Percentiles rank a stretch among this genome's conserved stretches.
Conservation (phyloP, 1,139 yeast genomes). For the Zygoascus sp. region DNA sequence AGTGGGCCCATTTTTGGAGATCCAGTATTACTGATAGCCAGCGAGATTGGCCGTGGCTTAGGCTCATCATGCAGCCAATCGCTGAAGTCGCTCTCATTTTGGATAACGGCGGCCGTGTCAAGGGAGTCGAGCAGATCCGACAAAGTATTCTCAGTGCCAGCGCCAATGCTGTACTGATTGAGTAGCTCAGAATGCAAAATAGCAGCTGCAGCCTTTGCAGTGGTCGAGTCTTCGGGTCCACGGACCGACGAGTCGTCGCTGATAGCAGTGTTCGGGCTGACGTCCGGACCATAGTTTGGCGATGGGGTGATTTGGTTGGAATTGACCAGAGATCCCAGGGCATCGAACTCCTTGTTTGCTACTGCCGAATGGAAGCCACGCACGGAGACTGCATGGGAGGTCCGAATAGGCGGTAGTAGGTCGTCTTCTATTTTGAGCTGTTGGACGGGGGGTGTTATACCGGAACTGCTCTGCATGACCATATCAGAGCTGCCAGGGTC, state of each 20-base stretch:
- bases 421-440: conserved; percentile 8
- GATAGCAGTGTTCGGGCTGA: conserved; percentile 25
- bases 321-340: conserved; percentile 49
- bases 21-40: conserved; percentile 22
- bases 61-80: conserved; percentile 24
- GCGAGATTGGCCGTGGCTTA: conserved; percentile 26
- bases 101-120: conserved; percentile 12
- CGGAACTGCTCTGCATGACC: too few relatives aligned
- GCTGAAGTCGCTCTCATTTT: conserved; percentile 2
- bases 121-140: conserved; percentile 8
- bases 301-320: conserved; percentile 17
- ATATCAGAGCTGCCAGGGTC: too few relatives aligned
- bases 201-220: conserved; percentile 12
- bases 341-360: conserved; percentile 74
- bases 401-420: neutral
- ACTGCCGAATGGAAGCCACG: conserved; percentile 59
- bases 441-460: conserved; percentile 7
- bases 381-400: neutral
- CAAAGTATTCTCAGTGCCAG: conserved; percentile 13
- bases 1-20: conserved; percentile 2
- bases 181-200: conserved; percentile 16
- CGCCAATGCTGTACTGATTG: conserved; percentile 18
- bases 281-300: conserved; percentile 24
- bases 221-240: conserved; percentile 7
- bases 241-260: conserved; percentile 26